Base-by-base conservation (phyloP, 2,329 filamentous ascomycete genomes). In the Conoideocrella luteorostrata region DNA sequence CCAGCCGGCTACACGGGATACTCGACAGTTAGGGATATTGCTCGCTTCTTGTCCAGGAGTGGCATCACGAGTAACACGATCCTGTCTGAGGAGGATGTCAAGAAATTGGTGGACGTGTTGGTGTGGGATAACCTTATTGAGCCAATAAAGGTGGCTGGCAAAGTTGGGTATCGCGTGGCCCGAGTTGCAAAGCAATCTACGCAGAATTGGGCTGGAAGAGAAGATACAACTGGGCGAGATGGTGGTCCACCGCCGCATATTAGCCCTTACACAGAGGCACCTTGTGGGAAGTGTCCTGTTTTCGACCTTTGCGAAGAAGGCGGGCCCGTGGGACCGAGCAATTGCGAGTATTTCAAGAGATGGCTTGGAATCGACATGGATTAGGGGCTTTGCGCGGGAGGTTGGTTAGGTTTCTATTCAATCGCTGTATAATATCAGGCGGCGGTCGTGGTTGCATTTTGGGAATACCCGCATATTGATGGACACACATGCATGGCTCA, bases 271-370 rank as follows among this genome's bases (percentile, higher is more conserved):
- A 94, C 87, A 2, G 89, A 96, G 62, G 83, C 85, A 3, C 93
- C 93, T 1, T 98, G 93, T 63, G 90, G 91, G 2, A 76, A 81
- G 44, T 98, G 93, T 63, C 93, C 93, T 0, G 91, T 96, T 3
- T 95, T 95, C 61, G 85, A 93, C 46, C 74, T 97, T 2, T 98
- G 93, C 61, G 85, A 88, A 52, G 88, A 95, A 48, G 89, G 88
- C 6, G 91, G 91, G 0, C 88, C 89, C 0, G 88, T 98, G 18
- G 94, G 84, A 56, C 88, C 91, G 0, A 84, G 81, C 51, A 95
- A 85, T 40, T 98, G 93, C 64, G 84, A 88, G 43, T 98, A 98
- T 60, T 96, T 95, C 58, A 78, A 86, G 50, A 78, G 82, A 41
- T 98, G 93, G 93, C 65, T 96, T 36, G 75, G 69, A 1, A 56